Conservation (phyloP, 192 early-diverging fungal species). For the Rhizophagus clarus region DNA sequence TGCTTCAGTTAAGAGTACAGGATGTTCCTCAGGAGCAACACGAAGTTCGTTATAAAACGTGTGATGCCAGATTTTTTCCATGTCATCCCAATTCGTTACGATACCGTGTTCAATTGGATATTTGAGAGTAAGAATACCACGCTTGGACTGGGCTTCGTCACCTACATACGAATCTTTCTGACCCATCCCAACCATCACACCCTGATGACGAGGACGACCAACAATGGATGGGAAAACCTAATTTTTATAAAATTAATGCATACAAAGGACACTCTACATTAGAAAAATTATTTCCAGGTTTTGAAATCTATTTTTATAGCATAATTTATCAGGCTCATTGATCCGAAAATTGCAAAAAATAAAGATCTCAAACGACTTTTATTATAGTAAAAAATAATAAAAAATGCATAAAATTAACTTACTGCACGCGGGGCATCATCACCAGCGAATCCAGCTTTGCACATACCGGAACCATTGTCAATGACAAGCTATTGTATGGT, state of each 20-base stretch:
- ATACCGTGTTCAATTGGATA: slow-evolving; percentile 94
- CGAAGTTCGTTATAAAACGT: slow-evolving; percentile 98
- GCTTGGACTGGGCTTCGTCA: slow-evolving; percentile 89
- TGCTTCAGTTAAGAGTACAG: slow-evolving; percentile 95
- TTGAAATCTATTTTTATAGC: too few relatives aligned
- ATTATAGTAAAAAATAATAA: too few relatives aligned
- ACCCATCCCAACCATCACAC: slow-evolving; percentile 90
- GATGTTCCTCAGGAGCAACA: slow-evolving; percentile 97
- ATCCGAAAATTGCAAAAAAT: too few relatives aligned
- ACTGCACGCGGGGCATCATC: slow-evolving; percentile 90
- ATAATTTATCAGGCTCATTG: not conserved
- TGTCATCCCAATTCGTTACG: slow-evolving; percentile 92
- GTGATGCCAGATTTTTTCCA: slow-evolving; percentile 98
- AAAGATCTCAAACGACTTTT: too few relatives aligned
- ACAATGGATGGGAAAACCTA: slow-evolving; percentile 75
- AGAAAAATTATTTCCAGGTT: not conserved
- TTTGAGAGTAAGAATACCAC: slow-evolving; percentile 84
- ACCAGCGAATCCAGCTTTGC: slow-evolving; percentile 93
- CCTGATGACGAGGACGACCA: slow-evolving; percentile 84
- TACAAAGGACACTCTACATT: not conserved
- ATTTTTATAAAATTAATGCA: not conserved
- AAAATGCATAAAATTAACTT: slow-evolving; percentile 28
- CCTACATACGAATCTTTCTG: slow-evolving; percentile 91
- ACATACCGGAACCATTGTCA: slow-evolving; percentile 94
- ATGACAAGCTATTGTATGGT: slow-evolving; percentile 68